A percentile compares a stretch with the other conserved stretches of the same genome.
Evolutionary conservation across 2,329 filamentous ascomycete genomes (phyloP).

Genomic region (Pochonia chlamydosporia): DNA sequence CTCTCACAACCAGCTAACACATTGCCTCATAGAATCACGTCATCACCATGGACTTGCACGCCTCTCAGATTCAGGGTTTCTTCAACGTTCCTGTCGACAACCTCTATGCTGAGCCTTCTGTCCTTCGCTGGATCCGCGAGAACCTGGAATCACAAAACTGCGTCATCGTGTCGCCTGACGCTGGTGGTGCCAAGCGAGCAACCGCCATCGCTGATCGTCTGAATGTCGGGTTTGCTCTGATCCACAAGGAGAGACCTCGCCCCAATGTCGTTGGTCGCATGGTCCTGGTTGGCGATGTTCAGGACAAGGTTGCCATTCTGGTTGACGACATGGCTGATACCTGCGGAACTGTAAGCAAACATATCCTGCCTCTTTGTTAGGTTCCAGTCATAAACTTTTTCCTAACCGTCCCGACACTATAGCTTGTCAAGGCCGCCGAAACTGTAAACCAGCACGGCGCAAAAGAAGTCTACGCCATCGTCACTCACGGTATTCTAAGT

Average conservation of each 20-base stretch:
- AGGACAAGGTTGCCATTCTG: slow-evolving; percentile 86
- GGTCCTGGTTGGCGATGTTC: slow-evolving; percentile 90
- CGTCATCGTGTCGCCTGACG: slow-evolving; percentile 92
- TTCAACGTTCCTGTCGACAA: slow-evolving; percentile 77
- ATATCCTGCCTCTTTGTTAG: neutral
- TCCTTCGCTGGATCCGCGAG: slow-evolving; percentile 84
- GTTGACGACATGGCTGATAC: slow-evolving; percentile 99
- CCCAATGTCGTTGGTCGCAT: slow-evolving; percentile 84
- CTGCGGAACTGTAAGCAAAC: slow-evolving; percentile 60
- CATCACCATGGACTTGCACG: slow-evolving; percentile 95
- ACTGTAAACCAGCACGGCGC: slow-evolving; percentile 85
- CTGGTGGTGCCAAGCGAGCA: slow-evolving; percentile 88
- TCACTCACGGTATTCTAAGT: slow-evolving; percentile 88
- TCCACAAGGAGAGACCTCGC: slow-evolving; percentile 90
- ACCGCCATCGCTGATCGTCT: slow-evolving; percentile 90
- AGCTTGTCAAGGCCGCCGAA: slow-evolving; percentile 73
- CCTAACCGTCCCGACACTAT: slow-evolving; percentile 6
- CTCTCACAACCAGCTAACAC: neutral
- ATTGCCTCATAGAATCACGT: slow-evolving; percentile 39
- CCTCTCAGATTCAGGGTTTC: slow-evolving; percentile 91
- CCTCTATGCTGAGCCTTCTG: slow-evolving; percentile 89
- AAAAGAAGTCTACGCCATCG: slow-evolving; percentile 84
- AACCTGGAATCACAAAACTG: slow-evolving; percentile 77
- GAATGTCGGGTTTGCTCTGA: slow-evolving; percentile 85
- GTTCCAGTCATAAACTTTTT: too few relatives aligned